These are phyloP conservation scores for Ogataea polymorpha DNA, from an alignment of 805 yeast species.

Conservation along the genomic window DNA sequence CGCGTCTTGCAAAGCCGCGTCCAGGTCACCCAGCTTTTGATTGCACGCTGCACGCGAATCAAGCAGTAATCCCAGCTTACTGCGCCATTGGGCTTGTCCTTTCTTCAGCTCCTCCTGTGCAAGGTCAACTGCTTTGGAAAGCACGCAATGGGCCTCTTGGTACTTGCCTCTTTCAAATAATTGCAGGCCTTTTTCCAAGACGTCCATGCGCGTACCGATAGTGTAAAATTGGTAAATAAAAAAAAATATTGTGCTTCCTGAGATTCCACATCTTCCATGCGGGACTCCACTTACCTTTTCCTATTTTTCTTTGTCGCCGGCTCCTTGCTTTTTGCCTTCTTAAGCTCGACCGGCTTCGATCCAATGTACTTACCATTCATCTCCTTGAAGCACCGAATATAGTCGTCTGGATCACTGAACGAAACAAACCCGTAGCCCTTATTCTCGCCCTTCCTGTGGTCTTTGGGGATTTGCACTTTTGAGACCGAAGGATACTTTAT, in stretches of 20 bases:
- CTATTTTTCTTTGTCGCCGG: constrained; percentile 27
- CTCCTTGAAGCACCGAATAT: constrained; percentile 66
- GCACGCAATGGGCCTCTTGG: constrained; percentile 22
- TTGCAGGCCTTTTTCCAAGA: constrained; percentile 18
- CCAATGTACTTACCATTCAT: constrained; percentile 78
- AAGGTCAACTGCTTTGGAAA: constrained; percentile 17
- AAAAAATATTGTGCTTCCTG: not conserved
- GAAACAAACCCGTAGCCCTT: constrained; percentile 78
- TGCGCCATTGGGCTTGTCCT: constrained; percentile 5
- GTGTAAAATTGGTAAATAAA: not conserved
- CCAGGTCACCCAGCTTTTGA: constrained; percentile 37
- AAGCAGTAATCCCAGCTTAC: constrained; percentile 18
- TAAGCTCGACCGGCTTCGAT: constrained; percentile 65
- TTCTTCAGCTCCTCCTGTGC: constrained; percentile 10
- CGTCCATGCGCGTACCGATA: constrained; percentile 3
- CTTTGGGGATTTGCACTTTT: constrained; percentile 59
- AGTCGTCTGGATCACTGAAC: constrained; percentile 62
- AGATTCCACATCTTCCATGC: no score
- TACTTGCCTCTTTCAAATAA: constrained; percentile 20
- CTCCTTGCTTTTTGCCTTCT: constrained; percentile 50
- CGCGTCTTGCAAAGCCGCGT: constrained; percentile 39
- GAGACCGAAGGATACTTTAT: constrained; percentile 48
- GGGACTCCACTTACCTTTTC: no score
- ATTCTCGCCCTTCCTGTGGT: constrained; percentile 42
- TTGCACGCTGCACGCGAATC: constrained; percentile 51